Conservation (phyloP, 257 asterid species). For the Verbascum thapsus region DNA sequence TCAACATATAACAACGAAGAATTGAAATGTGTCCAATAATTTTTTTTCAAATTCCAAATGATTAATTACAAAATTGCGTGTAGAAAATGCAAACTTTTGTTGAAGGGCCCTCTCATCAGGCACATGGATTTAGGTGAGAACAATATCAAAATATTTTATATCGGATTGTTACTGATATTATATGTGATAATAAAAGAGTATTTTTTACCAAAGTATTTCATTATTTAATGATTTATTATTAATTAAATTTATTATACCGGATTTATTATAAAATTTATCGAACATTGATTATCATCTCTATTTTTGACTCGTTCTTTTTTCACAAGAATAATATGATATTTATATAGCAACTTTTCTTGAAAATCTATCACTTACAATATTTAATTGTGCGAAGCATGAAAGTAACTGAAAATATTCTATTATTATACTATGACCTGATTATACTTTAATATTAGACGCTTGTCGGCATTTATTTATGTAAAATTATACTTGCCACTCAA, state of each 20-base stretch:
- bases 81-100: slow-evolving; percentile 11
- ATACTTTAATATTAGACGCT: not conserved
- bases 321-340: not conserved
- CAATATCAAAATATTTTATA: slow-evolving; percentile 6
- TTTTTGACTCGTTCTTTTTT: not conserved
- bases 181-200: too few species aligned
- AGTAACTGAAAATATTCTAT: not conserved
- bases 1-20: slow-evolving; percentile 21
- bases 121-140: slow-evolving; percentile 23
- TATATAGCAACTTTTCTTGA: not conserved
- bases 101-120: not conserved
- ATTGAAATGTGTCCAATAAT: too few species aligned
- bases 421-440: not conserved
- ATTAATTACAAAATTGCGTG: slow-evolving; percentile 35
- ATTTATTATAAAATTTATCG: too few species aligned
- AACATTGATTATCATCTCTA: slow-evolving; percentile 22
- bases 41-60: slow-evolving; percentile 3
- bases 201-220: too few species aligned
- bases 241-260: too few species aligned
- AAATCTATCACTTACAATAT: not conserved
- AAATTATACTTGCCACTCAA: too few species aligned
- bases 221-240: too few species aligned
- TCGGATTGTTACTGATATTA: too few species aligned
- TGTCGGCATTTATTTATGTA: too few species aligned
- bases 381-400: not conserved